Conservation (phyloP, 2,329 filamentous ascomycete genomes). For the Monilinia aucupariae region DNA sequence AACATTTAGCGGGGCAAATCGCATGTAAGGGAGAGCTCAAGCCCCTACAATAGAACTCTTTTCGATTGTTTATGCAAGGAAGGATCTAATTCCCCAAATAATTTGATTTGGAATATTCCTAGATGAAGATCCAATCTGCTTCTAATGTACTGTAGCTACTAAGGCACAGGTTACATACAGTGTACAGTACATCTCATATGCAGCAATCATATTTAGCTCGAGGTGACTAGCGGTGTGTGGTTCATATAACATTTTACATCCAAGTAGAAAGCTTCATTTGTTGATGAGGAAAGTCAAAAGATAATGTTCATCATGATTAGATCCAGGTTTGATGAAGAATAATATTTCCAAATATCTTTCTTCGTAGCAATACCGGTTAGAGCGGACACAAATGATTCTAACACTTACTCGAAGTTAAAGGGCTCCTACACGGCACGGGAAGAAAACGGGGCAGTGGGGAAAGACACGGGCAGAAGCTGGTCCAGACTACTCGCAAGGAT, state of each 20-base stretch:
- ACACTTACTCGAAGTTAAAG: neutral
- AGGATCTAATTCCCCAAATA: neutral
- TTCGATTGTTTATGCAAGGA: constrained; percentile 11
- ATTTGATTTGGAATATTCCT: neutral
- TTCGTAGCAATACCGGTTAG: neutral
- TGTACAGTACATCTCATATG: neutral
- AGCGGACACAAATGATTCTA: neutral
- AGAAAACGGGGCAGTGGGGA: neutral
- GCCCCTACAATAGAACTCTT: neutral
- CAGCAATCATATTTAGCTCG: constrained; percentile 9
- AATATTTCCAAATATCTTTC: neutral
- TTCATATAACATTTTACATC: neutral
- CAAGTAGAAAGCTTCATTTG: neutral
- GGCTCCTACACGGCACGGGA: neutral
- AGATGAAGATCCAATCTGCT: neutral
- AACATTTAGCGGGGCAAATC: neutral
- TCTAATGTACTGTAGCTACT: neutral
- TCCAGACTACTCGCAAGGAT: constrained; percentile 5
- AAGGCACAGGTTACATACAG: neutral
- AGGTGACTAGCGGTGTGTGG: constrained; percentile 10
- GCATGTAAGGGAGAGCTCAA: constrained; percentile 1
- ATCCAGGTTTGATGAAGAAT: neutral
- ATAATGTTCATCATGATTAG: neutral
- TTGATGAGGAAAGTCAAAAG: neutral
- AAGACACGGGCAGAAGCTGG: neutral